phyloP scores from a whole-genome alignment of 495 filamentous ascomycete species.

The Bacidia rubella region DNA sequence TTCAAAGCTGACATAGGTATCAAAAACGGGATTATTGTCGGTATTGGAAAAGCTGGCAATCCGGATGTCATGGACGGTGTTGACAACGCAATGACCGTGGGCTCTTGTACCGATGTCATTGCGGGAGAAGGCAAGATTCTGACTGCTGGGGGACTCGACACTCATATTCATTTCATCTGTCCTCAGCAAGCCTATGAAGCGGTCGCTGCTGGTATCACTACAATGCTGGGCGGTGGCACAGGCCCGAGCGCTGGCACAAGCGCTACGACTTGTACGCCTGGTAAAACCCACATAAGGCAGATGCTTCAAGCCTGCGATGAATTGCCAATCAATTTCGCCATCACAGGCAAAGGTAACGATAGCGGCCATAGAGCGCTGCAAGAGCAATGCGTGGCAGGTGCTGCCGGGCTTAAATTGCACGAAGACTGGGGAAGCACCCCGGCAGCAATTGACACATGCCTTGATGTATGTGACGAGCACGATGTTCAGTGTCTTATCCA shows the following conservation, averaged over 20 bases:
- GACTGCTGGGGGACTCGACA: constrained; percentile 84
- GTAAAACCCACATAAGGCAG: constrained; percentile 67
- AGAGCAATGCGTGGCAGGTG: constrained; percentile 75
- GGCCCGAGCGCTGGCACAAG: constrained; percentile 93
- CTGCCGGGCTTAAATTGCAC: constrained; percentile 85
- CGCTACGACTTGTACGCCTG: constrained; percentile 91
- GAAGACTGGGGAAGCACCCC: constrained; percentile 97
- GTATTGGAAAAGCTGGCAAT: constrained; percentile 92
- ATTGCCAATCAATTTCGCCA: constrained; percentile 83
- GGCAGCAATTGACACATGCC: constrained; percentile 81
- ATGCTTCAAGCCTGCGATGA: constrained; percentile 87
- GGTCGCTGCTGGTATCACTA: constrained; percentile 78
- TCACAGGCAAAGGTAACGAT: constrained; percentile 96
- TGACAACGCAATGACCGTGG: constrained; percentile 63
- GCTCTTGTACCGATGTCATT: constrained; percentile 88
- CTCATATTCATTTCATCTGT: constrained; percentile 94
- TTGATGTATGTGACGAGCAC: constrained; percentile 74
- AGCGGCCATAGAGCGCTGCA: constrained; percentile 53
- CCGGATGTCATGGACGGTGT: constrained; percentile 94
- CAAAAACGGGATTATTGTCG: constrained; percentile 75
- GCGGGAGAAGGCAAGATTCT: constrained; percentile 88
- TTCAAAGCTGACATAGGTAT: constrained; percentile 97
- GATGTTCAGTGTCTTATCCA: constrained; percentile 96
- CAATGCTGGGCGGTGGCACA: constrained; percentile 83
- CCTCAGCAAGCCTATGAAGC: constrained; percentile 87